Evolutionary conservation across 1,139 yeast species (phyloP), one percentile per base, ranked within the genome.

Genomic region (Pichia sp.): DNA sequence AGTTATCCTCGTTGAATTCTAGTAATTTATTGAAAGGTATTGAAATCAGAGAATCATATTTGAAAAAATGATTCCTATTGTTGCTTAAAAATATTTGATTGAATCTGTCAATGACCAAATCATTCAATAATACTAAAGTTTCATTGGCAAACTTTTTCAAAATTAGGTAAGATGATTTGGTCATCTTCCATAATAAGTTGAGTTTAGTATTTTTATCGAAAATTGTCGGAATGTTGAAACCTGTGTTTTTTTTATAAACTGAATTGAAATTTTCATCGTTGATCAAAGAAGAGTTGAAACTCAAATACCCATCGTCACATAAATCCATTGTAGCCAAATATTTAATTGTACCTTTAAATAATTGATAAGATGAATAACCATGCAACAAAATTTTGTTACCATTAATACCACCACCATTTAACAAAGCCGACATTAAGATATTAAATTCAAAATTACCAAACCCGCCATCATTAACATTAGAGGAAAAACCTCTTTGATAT

Each of bases 391-490:
- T 81, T 56, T 80, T 82, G 56, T 82, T 82, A 27, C 94, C 90
- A 52, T 72, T 74, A 9, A 69, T 63, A 43, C 95, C 94, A 55
- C 96, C 96, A 54, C 97, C 96, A 52, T 81, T 79, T 38, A 92
- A 68, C 47, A 92, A 68, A 1, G 88, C 84, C 39, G 95, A 81
- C 81, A 87, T 77, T 42, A 90, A 64, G 39, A 83, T 68, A 29
- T 92, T 81, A 65, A 88, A 88, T 65, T 92, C 97, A 61, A 87
- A 87, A 55, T 84, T 86, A 16, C 97, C 97, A 62, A 92, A 90
- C 0, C 97, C 97, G 33, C 75, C 73, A 42, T 73, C 69, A 36
- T 74, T 69, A 35, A 79, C 55, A 28, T 75, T 66, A 0, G 95
- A 79, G 5, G 77, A 72, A 49, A 87, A 77, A 0, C 95, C 95